Conservation (phyloP, 306 rosid genomes). For the Dalbergia cultrata region DNA sequence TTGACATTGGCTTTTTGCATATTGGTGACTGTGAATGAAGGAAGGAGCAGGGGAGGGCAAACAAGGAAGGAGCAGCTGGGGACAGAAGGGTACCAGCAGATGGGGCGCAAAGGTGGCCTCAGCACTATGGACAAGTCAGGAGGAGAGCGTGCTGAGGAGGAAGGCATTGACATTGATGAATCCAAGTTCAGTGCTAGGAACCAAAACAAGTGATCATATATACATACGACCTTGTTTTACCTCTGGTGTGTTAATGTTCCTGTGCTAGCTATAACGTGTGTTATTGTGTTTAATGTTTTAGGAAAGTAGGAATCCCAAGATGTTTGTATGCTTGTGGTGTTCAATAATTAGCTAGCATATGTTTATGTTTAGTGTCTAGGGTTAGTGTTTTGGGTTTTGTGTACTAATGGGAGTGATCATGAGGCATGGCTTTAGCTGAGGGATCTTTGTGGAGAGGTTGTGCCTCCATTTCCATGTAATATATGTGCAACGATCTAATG, state of each 20-base stretch:
- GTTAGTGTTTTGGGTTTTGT: slow-evolving; percentile 9
- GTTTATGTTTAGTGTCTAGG: background rate
- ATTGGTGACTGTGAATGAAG: slow-evolving; percentile 18
- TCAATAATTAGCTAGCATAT: slow-evolving; percentile 40
- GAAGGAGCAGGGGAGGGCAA: slow-evolving; percentile 71
- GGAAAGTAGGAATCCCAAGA: no score
- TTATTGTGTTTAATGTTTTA: background rate
- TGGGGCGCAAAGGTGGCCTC: slow-evolving; percentile 81
- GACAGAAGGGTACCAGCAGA: slow-evolving; percentile 61
- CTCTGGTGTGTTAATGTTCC: background rate
- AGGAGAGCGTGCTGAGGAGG: slow-evolving; percentile 65
- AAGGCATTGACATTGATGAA: slow-evolving; percentile 64
- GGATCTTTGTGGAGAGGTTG: background rate
- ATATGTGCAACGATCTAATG: background rate
- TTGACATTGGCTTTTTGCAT: no score
- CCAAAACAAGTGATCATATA: slow-evolving; percentile 19
- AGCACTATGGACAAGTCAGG: slow-evolving; percentile 65
- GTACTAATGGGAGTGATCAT: background rate
- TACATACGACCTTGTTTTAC: background rate
- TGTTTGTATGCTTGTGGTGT: slow-evolving; percentile 8
- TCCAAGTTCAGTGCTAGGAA: slow-evolving; percentile 61
- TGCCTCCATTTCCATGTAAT: slow-evolving; percentile 9
- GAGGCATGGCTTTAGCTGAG: background rate
- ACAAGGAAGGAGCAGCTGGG: slow-evolving; percentile 74
- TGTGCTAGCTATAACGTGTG: slow-evolving; percentile 40